phyloP scores from a whole-genome alignment of 495 filamentous ascomycete species.

The Terfezia claveryi region DNA sequence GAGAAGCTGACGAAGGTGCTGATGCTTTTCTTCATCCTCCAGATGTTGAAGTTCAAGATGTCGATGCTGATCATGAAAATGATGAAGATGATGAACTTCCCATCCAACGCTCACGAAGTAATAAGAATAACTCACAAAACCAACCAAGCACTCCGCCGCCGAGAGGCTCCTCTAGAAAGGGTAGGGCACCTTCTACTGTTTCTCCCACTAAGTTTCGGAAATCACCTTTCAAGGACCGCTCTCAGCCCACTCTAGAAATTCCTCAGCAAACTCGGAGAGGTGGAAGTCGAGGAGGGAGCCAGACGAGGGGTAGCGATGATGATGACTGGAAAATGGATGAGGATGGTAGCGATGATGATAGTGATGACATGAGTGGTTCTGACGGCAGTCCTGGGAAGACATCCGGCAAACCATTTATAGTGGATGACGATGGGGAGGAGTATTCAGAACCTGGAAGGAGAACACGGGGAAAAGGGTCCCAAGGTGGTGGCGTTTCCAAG shows the following conservation, averaged over 20 bases:
- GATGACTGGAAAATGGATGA: conserved; percentile 17
- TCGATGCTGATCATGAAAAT: conserved; percentile 16
- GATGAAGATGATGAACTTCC: conserved; percentile 15
- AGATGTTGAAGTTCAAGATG: conserved; percentile 8
- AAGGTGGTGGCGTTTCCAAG: conserved; percentile 6
- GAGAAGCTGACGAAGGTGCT: conserved; percentile 4
- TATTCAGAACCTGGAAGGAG: conserved; percentile 12
- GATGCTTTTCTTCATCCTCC: conserved; percentile 7
- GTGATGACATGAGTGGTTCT: conserved; percentile 8
- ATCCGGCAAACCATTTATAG: conserved; percentile 8
- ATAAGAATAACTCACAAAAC: conserved; percentile 1
- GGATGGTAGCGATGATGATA: conserved; percentile 8
- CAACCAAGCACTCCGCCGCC: conserved; percentile 8
- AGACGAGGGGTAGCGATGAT: conserved; percentile 11
- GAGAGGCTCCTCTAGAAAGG: conserved; percentile 6
- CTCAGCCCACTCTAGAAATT: background rate
- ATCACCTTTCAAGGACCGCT: conserved; percentile 5
- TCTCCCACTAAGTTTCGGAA: conserved; percentile 8
- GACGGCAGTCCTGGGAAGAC: conserved; percentile 6
- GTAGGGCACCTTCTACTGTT: conserved; percentile 2
- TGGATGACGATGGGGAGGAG: conserved; percentile 13
- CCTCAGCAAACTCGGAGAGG: conserved; percentile 7
- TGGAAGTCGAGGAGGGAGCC: conserved; percentile 5
- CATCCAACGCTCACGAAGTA: conserved; percentile 12
- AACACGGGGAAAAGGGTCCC: conserved; percentile 11